phyloP scores from a whole-genome alignment of 2,329 filamentous ascomycete genomes.

The Beauveria caledonica region DNA sequence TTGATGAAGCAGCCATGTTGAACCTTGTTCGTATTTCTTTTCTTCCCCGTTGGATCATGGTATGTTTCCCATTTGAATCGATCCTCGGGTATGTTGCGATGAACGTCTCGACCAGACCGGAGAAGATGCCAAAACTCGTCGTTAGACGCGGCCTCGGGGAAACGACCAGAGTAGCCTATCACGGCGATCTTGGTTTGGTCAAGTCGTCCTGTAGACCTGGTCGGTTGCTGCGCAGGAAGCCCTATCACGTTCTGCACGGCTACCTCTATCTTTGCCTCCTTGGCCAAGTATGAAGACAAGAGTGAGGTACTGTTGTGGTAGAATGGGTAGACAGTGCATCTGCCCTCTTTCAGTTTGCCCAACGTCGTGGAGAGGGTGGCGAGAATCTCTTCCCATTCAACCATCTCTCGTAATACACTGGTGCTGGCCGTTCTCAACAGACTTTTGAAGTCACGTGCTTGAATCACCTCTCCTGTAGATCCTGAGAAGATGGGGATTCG shows the following conservation, averaged over 20 bases:
- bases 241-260: neutral
- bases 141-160: conserved; percentile 32
- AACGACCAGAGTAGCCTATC: conserved; percentile 51
- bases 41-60: conserved; percentile 58
- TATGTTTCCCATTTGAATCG: conserved; percentile 49
- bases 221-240: neutral
- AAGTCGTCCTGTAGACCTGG: neutral
- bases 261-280: neutral
- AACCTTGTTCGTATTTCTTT: conserved; percentile 21
- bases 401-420: neutral
- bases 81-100: conserved; percentile 53
- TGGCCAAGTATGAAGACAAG: neutral
- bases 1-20: conserved; percentile 32
- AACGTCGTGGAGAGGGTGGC: neutral
- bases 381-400: neutral
- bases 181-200: conserved; percentile 61
- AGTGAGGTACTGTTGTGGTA: neutral
- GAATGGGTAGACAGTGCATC: neutral
- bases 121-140: conserved; percentile 57
- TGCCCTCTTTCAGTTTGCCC: neutral
- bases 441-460: neutral
- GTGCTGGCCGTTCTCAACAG: neutral
- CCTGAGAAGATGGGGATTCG: neutral
- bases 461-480: neutral
- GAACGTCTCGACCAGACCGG: conserved; percentile 58